phyloP scores from a whole-genome alignment of 129 eudicot genomes.

The Flaveria trinervia region DNA sequence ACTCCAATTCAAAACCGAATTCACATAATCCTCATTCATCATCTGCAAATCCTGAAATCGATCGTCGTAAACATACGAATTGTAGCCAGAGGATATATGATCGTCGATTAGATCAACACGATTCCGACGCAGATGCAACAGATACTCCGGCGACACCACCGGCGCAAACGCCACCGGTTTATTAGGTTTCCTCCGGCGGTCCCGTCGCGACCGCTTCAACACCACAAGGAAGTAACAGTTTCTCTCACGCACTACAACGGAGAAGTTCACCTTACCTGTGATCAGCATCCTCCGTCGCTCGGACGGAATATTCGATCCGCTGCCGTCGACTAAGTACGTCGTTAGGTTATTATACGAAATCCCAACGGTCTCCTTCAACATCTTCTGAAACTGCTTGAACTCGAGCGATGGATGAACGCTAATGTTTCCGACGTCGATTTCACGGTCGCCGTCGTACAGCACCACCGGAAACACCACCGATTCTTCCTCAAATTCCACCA shows the following conservation, averaged over 20 bases:
- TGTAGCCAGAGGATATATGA: conserved; percentile 6
- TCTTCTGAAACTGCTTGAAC: conserved; percentile 57
- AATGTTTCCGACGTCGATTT: conserved; percentile 46
- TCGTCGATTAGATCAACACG: conserved; percentile 17
- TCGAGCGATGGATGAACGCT: conserved; percentile 41
- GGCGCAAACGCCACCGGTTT: conserved; percentile 16
- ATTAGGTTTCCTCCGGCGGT: conserved; percentile 39
- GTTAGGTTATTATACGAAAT: conserved; percentile 74
- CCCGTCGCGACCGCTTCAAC: conserved; percentile 57
- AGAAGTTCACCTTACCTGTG: conserved; percentile 64
- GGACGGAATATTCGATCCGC: conserved; percentile 11
- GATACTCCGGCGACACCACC: conserved; percentile 35
- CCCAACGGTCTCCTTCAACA: conserved; percentile 54
- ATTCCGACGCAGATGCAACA: conserved; percentile 39
- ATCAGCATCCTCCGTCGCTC: conserved; percentile 52
- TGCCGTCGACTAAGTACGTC: conserved; percentile 48
- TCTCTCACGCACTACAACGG: conserved; percentile 32
- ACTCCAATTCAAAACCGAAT: conserved; percentile 21
- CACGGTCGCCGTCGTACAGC: conserved; percentile 68
- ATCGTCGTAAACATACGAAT: conserved; percentile 4
- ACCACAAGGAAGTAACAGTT: conserved; percentile 60
- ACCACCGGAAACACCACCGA: conserved; percentile 47
- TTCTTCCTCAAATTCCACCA: conserved; percentile 47
- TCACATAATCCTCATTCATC: conserved; percentile 22
- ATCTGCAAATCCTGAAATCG: conserved; percentile 31